Base-by-base conservation (phyloP, 805 yeast genomes). In the Cyberlindnera galapagoensis region DNA sequence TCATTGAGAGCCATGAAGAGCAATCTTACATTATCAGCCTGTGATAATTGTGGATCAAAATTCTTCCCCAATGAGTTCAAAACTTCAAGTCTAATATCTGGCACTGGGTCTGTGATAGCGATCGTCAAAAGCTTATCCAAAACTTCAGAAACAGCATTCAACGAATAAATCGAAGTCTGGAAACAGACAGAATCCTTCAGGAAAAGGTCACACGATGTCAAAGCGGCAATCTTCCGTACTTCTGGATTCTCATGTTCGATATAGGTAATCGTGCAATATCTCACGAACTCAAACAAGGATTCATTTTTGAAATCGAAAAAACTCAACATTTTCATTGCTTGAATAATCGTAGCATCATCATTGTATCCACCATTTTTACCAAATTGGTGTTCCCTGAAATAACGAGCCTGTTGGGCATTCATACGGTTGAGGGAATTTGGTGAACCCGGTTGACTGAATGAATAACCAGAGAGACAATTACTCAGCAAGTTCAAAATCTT, bases 21-120 rank as follows among this genome's bases (percentile, higher is more conserved):
- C 10, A 88, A 59, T 34, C 85, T 68, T 20, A 88, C 90, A 54
- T 87, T 88, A 38, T 84, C 94, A 1, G 96, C 94, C 54, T 92
- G 97, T 0, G 97, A 85, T 20, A 92, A 59, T 49, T 92, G 97
- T 0, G 95, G 84, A 49, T 92, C 97, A 53, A 90, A 83, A 36
- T 70, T 69, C 3, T 77, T 71, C 22, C 83, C 83, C 23, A 94
- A 62, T 28, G 87, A 71, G 31, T 70, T 69, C 36, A 92, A 62
- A 1, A 90, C 86, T 40, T 83, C 88, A 8, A 83, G 60, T 35
- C 99, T 65, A 20, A 90, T 84, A 37, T 88, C 97, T 2, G 90
- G 74, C 4, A 74, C 74, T 0, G 95, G 85, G 46, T 92, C 99
- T 0, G 95, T 82, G 10, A 90, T 81, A 3, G 94, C 86, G 7